phyloP scores from a whole-genome alignment of 2,329 filamentous ascomycete species.

The Stagonosporopsis vannaccii region DNA sequence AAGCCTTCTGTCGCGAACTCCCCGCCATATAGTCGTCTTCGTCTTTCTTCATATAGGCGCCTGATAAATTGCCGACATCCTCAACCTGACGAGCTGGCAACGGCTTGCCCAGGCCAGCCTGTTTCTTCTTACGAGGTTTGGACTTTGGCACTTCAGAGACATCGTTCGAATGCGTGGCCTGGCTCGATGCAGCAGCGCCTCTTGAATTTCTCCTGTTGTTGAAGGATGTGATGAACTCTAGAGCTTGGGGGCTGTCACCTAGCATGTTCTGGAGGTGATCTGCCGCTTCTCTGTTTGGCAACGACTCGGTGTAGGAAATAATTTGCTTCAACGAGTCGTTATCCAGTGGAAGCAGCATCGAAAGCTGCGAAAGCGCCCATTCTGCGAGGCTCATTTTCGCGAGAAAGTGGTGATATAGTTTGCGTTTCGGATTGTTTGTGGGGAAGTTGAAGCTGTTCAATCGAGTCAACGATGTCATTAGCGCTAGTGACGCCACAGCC shows the following conservation, averaged over 20 bases:
- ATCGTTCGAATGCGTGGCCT: slow-evolving; percentile 27
- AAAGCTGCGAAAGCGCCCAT: slow-evolving; percentile 75
- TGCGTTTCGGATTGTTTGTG: slow-evolving; percentile 18
- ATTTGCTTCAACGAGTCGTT: slow-evolving; percentile 85
- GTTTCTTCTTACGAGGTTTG: slow-evolving; percentile 53
- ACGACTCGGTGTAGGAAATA: slow-evolving; percentile 77
- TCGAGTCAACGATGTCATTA: slow-evolving; percentile 17
- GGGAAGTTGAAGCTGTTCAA: slow-evolving; percentile 27
- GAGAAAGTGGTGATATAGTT: slow-evolving; percentile 10
- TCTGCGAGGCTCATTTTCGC: slow-evolving; percentile 50
- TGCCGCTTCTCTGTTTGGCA: slow-evolving; percentile 79
- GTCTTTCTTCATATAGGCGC: slow-evolving; percentile 78
- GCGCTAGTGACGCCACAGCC: slow-evolving; percentile 19
- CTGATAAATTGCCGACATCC: slow-evolving; percentile 68
- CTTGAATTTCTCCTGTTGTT: slow-evolving; percentile 68
- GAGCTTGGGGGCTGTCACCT: slow-evolving; percentile 78
- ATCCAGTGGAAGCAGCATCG: slow-evolving; percentile 81
- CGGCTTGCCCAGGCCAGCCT: slow-evolving; percentile 47
- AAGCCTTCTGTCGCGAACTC: slow-evolving; percentile 46
- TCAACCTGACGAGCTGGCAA: slow-evolving; percentile 57
- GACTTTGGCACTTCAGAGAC: slow-evolving; percentile 43
- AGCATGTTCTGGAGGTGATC: slow-evolving; percentile 88
- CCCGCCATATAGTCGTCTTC: slow-evolving; percentile 75
- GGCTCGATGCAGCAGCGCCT: slow-evolving; percentile 27
- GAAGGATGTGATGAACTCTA: slow-evolving; percentile 76